A percentile compares a stretch with the other conserved stretches of the same genome.
These are phyloP conservation scores for Fragaria nilgerrensis DNA, from an alignment of 306 rosid genomes.

Conservation along the genomic window DNA sequence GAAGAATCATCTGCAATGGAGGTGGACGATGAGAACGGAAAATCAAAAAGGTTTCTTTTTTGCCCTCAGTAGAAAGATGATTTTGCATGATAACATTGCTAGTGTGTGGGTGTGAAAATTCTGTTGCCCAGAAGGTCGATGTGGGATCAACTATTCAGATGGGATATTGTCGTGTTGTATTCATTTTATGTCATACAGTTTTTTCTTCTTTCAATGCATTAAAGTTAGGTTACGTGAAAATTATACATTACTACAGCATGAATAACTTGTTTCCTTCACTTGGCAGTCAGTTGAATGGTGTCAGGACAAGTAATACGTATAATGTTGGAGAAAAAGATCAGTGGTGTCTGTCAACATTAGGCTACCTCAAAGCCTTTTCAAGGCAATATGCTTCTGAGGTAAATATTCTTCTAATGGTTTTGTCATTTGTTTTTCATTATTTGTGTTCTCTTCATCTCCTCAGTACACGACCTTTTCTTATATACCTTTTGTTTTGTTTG, in stretches of 20 bases:
- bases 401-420: slow-evolving; percentile 14
- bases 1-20: slow-evolving; percentile 85
- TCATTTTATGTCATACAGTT: neutral
- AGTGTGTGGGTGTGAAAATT: neutral
- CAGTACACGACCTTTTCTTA: neutral
- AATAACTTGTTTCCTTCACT: slow-evolving; percentile 18
- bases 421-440: no score
- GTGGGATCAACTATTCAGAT: neutral
- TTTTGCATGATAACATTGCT: neutral
- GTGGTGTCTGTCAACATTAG: slow-evolving; percentile 51
- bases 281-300: slow-evolving; percentile 76
- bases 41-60: slow-evolving; percentile 57
- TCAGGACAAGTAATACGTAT: slow-evolving; percentile 43
- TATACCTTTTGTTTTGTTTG: neutral
- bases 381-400: slow-evolving; percentile 79
- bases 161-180: neutral
- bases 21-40: slow-evolving; percentile 68
- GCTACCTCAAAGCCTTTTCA: slow-evolving; percentile 91
- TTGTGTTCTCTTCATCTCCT: neutral
- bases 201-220: neutral
- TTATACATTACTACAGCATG: slow-evolving; percentile 3
- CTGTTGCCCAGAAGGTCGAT: neutral
- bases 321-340: slow-evolving; percentile 89
- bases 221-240: neutral
- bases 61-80: neutral